phyloP scores from a whole-genome alignment of 2,329 filamentous ascomycete genomes.

The Aspergillus terreus region DNA sequence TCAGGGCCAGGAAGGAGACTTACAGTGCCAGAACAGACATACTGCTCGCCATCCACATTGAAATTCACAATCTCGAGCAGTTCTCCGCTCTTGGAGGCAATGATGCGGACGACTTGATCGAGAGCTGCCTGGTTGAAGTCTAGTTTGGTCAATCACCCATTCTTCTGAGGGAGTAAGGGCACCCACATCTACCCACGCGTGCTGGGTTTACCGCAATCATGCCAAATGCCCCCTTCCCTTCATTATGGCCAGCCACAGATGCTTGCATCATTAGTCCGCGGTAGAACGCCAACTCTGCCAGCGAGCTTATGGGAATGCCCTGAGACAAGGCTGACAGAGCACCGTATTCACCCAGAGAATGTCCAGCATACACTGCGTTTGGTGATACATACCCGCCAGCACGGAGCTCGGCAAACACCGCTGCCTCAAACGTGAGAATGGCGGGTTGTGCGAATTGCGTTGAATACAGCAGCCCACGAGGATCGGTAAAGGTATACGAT shows the following conservation, averaged over 20 bases:
- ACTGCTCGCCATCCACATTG: slow-evolving; percentile 64
- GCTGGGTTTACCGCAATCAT: slow-evolving; percentile 18
- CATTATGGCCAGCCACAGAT: slow-evolving; percentile 86
- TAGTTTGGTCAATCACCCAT: slow-evolving; percentile 49
- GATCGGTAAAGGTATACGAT: slow-evolving; percentile 94
- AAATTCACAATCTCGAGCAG: slow-evolving; percentile 97
- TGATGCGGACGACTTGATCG: slow-evolving; percentile 88
- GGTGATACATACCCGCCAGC: slow-evolving; percentile 87
- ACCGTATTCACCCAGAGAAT: slow-evolving; percentile 95
- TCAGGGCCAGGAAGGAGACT: slow-evolving; percentile 11
- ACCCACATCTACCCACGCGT: slow-evolving; percentile 15
- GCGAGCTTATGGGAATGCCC: slow-evolving; percentile 91
- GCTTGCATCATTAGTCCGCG: slow-evolving; percentile 97
- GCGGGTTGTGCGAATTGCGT: slow-evolving; percentile 97
- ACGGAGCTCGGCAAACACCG: slow-evolving; percentile 96
- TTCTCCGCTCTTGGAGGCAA: slow-evolving; percentile 85
- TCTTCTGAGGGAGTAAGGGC: background rate
- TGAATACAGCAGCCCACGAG: slow-evolving; percentile 84
- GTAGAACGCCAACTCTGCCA: slow-evolving; percentile 97
- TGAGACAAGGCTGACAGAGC: slow-evolving; percentile 89
- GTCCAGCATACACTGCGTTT: slow-evolving; percentile 91
- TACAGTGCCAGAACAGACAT: slow-evolving; percentile 60
- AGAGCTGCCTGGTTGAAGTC: slow-evolving; percentile 94
- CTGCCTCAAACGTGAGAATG: slow-evolving; percentile 96
- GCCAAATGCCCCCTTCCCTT: slow-evolving; percentile 62